Evolutionary conservation across 1,284 basidiomycete genomes (phyloP).

Genomic region (Pisolithus thermaeus): DNA sequence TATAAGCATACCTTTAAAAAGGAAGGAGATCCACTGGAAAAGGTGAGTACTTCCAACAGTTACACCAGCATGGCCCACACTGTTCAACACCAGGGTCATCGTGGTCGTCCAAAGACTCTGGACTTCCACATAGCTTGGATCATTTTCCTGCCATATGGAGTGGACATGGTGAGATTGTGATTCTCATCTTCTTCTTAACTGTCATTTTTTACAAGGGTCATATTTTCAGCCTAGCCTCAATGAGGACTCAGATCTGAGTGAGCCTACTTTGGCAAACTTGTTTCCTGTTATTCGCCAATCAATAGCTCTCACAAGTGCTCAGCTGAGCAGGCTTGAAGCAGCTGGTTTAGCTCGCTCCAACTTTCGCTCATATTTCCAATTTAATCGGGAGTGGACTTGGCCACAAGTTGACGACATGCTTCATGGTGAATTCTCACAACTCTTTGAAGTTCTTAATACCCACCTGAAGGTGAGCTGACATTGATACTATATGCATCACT

Average conservation of each 20-base stretch:
- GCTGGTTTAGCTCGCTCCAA: background rate
- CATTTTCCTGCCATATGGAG: background rate
- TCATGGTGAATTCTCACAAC: too few relatives aligned
- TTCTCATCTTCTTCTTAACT: background rate
- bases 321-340: constrained; percentile 2
- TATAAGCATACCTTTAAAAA: background rate
- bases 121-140: background rate
- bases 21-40: background rate
- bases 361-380: background rate
- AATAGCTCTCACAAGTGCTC: background rate
- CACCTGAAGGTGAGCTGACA: too few relatives aligned
- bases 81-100: background rate
- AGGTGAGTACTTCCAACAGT: background rate
- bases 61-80: background rate
- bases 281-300: background rate
- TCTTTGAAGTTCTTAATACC: too few relatives aligned
- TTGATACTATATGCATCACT: too few relatives aligned
- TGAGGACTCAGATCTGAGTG: background rate
- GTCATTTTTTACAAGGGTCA: background rate
- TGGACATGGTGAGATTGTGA: background rate
- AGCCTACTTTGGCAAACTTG: too few relatives aligned
- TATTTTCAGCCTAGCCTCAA: background rate
- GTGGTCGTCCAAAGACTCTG: background rate
- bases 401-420: too few relatives aligned
- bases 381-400: background rate